Evolutionary conservation across 768 basidiomycete species (phyloP).

Genomic region (Termitomyces sp.): DNA sequence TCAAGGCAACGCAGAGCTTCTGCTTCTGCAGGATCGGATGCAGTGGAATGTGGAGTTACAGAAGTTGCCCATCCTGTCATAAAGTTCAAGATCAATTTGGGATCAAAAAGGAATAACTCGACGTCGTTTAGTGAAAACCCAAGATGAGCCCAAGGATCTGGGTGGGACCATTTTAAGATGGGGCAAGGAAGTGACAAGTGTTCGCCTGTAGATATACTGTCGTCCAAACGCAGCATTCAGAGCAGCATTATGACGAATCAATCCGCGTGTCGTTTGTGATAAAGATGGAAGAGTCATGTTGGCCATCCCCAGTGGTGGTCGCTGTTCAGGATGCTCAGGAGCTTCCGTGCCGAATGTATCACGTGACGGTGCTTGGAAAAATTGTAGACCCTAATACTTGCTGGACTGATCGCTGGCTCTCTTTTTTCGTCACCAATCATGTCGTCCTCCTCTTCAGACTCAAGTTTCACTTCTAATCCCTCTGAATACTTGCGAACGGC

Average conservation of each 20-base stretch:
- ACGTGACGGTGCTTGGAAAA: conserved; percentile 17
- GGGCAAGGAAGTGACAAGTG: conserved; percentile 10
- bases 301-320: conserved; percentile 1
- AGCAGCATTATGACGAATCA: neutral
- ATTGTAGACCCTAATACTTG: neutral
- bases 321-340: neutral
- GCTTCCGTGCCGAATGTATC: neutral
- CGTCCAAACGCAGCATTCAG: conserved; percentile 2
- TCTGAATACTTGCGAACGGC: conserved; percentile 45
- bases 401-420: too few species aligned
- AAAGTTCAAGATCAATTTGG: neutral
- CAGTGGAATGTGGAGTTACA: conserved; percentile 75
- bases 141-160: conserved; percentile 19
- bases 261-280: conserved; percentile 17
- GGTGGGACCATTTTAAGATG: conserved; percentile 20
- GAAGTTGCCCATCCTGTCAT: conserved; percentile 75
- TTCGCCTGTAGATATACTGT: conserved; percentile 16
- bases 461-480: conserved; percentile 40
- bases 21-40: conserved; percentile 76
- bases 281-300: conserved; percentile 20
- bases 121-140: conserved; percentile 24
- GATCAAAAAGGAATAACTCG: conserved; percentile 14
- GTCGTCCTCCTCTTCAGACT: conserved; percentile 24
- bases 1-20: conserved; percentile 80
- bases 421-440: conserved; percentile 23